Base-by-base conservation (phyloP, 345 rosid species). In the Combretum micranthum region DNA sequence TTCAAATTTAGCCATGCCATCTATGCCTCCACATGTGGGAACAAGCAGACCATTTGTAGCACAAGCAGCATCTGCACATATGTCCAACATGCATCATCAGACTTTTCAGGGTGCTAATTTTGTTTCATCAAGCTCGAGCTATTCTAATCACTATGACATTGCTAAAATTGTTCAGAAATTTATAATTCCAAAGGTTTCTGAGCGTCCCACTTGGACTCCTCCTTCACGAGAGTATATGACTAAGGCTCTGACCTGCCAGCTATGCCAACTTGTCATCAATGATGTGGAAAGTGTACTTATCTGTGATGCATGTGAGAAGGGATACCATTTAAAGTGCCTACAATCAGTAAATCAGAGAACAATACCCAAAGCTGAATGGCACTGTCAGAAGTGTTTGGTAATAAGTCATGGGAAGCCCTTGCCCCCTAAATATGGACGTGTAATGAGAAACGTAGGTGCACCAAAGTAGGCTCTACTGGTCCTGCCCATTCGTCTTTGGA, bases 181-280 rank as follows among this genome's bases (percentile, higher is more conserved):
- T 63, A 64, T 87, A 71, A 85, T 76, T 52, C 86, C 89, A 51
- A 69, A 60, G 72, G 76, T 69, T 74, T 85, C 86, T 12, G 74
- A 80, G 62, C 74, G 52, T 62, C 85, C 94, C 54, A 57, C 89
- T 15, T 93, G 97, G 99, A 80, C 69, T 75, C 94, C 88, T 23
- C 99, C 99, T 67, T 93, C 99, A 54, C 85, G 94, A 65, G 97
- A 85, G 55, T 93, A 85, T 70, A 87, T 93, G 96, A 77, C 64
- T 60, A 89, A 78, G 73, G 72, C 88, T 23, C 37, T 76, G 72
- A 42, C 76, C 68, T 93, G 99, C 71, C 86, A 87, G 76, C 67
- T 75, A 44, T 89, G 99, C 83, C 72, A 77, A 66, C 65, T 63
- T 57, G 69, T 73, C 16, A 57, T 70, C 79, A 80, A 69, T 72